phyloP scores from a whole-genome alignment of 2,329 filamentous ascomycete genomes.

The Aspergillus felis region DNA sequence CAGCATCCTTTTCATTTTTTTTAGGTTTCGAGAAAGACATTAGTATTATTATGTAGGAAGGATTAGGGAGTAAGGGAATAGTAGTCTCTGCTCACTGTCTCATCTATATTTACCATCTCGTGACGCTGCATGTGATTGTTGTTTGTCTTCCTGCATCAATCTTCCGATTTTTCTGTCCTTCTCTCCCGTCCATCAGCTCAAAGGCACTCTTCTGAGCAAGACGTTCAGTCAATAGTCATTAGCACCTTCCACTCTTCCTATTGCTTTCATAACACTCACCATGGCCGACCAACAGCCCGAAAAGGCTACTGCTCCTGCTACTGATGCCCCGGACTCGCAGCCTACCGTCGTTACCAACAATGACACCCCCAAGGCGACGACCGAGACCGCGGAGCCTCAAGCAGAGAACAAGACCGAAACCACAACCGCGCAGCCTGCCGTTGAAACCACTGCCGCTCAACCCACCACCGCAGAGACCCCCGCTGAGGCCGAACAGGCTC shows the following conservation, averaged over 20 bases:
- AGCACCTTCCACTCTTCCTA: not conserved
- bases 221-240: not conserved
- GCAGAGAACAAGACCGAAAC: constrained; percentile 11
- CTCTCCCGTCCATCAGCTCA: not conserved
- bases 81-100: too few relatives aligned
- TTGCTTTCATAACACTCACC: not conserved
- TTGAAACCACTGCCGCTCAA: constrained; percentile 6
- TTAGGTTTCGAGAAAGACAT: not conserved
- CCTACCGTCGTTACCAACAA: constrained; percentile 3
- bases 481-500: constrained; percentile 10
- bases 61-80: too few relatives aligned
- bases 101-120: not conserved
- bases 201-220: not conserved
- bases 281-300: constrained; percentile 22
- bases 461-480: not conserved
- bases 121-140: constrained; percentile 1
- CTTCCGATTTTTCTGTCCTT: not conserved
- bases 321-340: constrained; percentile 6
- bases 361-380: not conserved
- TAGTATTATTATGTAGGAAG: not conserved
- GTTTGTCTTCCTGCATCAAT: not conserved
- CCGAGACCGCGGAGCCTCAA: constrained; percentile 2
- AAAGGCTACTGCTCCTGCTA: constrained; percentile 11
- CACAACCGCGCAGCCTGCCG: not conserved
- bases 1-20: not conserved